Conservation (phyloP, 352 stramenopile species). For the Globisporangium canariense region DNA sequence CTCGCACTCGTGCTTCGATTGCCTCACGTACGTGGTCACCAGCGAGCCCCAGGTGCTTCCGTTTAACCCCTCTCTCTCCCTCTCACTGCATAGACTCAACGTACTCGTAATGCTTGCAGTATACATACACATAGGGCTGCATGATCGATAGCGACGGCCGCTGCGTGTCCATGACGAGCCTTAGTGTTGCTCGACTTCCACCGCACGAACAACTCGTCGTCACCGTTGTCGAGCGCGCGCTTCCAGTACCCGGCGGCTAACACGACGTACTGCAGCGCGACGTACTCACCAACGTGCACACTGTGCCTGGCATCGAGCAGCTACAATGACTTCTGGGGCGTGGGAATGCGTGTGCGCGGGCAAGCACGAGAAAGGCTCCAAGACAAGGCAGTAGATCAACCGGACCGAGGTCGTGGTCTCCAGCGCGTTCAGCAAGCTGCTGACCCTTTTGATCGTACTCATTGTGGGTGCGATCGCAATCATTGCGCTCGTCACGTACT, state of each 20-base stretch:
- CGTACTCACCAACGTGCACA: background rate
- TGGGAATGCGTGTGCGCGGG: background rate
- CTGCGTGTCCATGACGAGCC: background rate
- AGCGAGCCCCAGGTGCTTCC: background rate
- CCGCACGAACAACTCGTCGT: background rate
- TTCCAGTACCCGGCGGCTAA: background rate
- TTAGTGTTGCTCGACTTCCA: background rate
- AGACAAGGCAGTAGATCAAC: background rate
- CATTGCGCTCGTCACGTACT: background rate
- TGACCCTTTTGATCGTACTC: background rate
- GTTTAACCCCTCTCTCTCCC: background rate
- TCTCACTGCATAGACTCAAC: too few species aligned
- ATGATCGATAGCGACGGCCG: background rate
- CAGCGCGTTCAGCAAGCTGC: background rate
- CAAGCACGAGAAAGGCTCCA: background rate
- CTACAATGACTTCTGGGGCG: background rate
- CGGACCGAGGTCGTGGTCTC: background rate
- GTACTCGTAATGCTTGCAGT: too few species aligned
- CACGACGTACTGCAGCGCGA: background rate
- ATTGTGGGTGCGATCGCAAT: background rate
- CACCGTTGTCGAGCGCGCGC: background rate
- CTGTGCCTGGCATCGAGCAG: background rate
- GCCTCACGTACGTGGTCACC: background rate
- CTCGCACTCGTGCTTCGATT: constrained; percentile 2
- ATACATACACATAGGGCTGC: background rate